phyloP scores from a whole-genome alignment of 2,329 filamentous ascomycete species.

The Penicillium sp. region DNA sequence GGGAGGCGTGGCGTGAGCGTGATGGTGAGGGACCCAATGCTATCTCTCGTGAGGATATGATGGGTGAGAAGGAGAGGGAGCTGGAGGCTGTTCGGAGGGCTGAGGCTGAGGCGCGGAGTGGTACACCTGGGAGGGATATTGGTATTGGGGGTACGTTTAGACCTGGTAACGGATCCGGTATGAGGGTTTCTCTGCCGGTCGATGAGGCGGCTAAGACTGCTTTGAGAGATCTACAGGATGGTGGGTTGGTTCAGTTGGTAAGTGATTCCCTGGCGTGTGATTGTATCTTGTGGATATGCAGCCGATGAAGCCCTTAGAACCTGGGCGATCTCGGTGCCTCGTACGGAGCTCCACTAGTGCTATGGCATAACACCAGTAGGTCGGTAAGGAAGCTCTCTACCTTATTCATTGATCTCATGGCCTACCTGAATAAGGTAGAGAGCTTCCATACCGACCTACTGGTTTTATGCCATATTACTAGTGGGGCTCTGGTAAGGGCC shows the following conservation, averaged over 20 bases:
- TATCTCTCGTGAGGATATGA: constrained; percentile 46
- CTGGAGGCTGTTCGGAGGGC: constrained; percentile 56
- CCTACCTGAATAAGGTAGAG: too few species aligned
- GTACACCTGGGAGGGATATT: constrained; percentile 50
- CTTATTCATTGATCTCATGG: too few species aligned
- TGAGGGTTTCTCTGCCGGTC: constrained; percentile 50
- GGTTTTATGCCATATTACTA: too few species aligned
- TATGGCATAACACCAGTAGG: too few species aligned
- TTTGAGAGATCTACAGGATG: constrained; percentile 41
- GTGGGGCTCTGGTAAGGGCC: too few species aligned
- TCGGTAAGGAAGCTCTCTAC: too few species aligned
- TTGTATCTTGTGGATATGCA: too few species aligned
- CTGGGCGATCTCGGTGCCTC: too few species aligned
- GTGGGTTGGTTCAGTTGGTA: constrained; percentile 51
- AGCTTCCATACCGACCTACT: too few species aligned
- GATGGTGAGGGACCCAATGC: constrained; percentile 42
- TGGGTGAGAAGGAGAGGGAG: constrained; percentile 59
- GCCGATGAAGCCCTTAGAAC: too few species aligned
- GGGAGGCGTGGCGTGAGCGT: constrained; percentile 53
- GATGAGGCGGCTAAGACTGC: constrained; percentile 54
- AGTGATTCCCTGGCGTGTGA: constrained; percentile 18
- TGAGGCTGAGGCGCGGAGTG: constrained; percentile 55
- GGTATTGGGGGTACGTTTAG: constrained; percentile 42
- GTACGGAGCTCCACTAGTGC: too few species aligned
- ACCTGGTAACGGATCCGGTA: constrained; percentile 34